These are phyloP conservation scores for Epichloe baconii DNA, from an alignment of 2,329 filamentous ascomycete species.

Conservation along the genomic window DNA sequence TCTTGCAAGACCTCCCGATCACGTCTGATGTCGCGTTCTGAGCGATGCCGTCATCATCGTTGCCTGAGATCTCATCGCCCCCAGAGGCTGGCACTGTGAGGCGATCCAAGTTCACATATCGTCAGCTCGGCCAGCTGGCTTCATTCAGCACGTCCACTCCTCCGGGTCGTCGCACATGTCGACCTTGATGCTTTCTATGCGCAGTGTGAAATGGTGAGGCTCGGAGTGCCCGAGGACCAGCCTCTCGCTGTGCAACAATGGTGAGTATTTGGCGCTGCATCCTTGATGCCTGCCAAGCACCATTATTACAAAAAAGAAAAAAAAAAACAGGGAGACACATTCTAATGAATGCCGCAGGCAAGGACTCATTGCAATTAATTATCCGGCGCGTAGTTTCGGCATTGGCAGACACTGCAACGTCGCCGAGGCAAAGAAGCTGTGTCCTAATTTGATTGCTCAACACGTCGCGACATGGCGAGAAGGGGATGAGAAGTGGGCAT, in stretches of 20 bases:
- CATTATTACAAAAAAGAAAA: background rate
- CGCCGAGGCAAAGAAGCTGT: constrained; percentile 72
- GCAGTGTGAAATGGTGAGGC: constrained; percentile 86
- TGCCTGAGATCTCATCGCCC: constrained; percentile 15
- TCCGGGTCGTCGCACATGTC: constrained; percentile 80
- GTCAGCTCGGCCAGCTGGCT: constrained; percentile 65
- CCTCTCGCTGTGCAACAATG: constrained; percentile 93
- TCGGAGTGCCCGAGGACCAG: constrained; percentile 58
- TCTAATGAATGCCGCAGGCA: constrained; percentile 40
- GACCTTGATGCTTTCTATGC: constrained; percentile 97
- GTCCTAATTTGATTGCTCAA: constrained; percentile 71
- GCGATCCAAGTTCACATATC: constrained; percentile 70
- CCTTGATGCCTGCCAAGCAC: background rate
- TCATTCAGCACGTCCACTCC: constrained; percentile 57
- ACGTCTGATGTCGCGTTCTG: background rate
- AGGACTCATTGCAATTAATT: constrained; percentile 91
- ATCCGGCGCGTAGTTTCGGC: constrained; percentile 70
- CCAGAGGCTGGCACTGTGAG: constrained; percentile 13
- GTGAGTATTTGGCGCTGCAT: constrained; percentile 27
- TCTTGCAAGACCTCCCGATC: background rate
- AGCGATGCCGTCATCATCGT: constrained; percentile 3
- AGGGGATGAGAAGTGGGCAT: constrained; percentile 84
- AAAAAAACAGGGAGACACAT: background rate
- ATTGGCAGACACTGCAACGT: constrained; percentile 69
- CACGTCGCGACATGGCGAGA: constrained; percentile 94